A percentile compares a stretch with the other conserved stretches of the same genome.
These are phyloP conservation scores for Cokeromyces recurvatus DNA, from an alignment of 371 early-diverging fungal genomes.

Conservation along the genomic window DNA sequence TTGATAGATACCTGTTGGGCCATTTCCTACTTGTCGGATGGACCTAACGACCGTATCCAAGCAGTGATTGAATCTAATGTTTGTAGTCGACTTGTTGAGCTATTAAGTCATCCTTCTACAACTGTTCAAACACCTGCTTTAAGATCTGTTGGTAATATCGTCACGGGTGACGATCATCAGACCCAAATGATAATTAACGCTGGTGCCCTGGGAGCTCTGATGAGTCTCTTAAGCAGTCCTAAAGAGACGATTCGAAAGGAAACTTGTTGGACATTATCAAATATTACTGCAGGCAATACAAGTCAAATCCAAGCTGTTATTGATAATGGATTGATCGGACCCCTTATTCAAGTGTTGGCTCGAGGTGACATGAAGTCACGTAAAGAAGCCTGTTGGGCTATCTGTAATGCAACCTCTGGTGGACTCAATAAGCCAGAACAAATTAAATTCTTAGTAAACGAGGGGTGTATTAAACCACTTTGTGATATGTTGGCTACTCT, in stretches of 20 bases:
- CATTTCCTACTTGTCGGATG: constrained; percentile 97
- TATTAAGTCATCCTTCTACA: constrained; percentile 81
- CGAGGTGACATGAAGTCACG: constrained; percentile 48
- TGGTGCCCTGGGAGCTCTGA: constrained; percentile 79
- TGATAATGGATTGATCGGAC: constrained; percentile 88
- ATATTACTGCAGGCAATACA: constrained; percentile 97
- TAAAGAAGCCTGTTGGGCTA: constrained; percentile 89
- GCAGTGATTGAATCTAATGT: constrained; percentile 93
- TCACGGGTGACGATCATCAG: constrained; percentile 96
- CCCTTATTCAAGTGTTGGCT: constrained; percentile 83
- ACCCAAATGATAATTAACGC: constrained; percentile 94
- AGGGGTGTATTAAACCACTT: constrained; percentile 83
- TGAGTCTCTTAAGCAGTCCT: constrained; percentile 74
- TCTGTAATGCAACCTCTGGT: constrained; percentile 89
- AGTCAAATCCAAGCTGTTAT: constrained; percentile 94
- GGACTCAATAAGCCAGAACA: constrained; percentile 74
- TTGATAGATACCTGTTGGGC: constrained; percentile 99
- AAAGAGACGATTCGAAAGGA: constrained; percentile 97
- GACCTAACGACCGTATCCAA: constrained; percentile 92
- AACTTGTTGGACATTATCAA: constrained; percentile 99
- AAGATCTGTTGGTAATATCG: constrained; percentile 99
- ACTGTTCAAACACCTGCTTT: constrained; percentile 97
- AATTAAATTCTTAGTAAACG: constrained; percentile 69
- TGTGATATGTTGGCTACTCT: constrained; percentile 71
- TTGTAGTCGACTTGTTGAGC: constrained; percentile 86